These are phyloP conservation scores for Spergularia azorica DNA, from an alignment of 179 eudicot species.

Conservation along the genomic window DNA sequence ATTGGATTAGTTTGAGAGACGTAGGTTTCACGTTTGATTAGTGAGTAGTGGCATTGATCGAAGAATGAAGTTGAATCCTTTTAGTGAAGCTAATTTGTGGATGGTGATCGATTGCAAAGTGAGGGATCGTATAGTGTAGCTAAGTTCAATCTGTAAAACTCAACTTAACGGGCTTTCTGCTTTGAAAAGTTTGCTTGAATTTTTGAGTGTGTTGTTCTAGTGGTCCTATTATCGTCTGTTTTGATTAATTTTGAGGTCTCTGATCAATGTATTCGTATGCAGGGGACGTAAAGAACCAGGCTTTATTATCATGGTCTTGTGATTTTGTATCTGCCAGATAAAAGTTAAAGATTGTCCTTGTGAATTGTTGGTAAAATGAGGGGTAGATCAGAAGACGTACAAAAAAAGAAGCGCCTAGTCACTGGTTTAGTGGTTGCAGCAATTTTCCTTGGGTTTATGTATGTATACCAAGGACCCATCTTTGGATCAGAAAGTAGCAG, in stretches of 20 bases:
- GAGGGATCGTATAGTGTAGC: background rate
- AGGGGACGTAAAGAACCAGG: slow-evolving; percentile 15
- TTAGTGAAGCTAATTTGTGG: too few species aligned
- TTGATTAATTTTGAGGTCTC: slow-evolving; percentile 1
- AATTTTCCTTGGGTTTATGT: slow-evolving; percentile 62
- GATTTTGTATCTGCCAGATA: slow-evolving; percentile 16
- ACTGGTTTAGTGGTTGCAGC: slow-evolving; percentile 53
- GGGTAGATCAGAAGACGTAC: slow-evolving; percentile 83
- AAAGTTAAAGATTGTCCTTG: background rate
- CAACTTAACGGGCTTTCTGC: background rate
- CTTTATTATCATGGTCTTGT: slow-evolving; percentile 28
- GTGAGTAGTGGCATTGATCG: background rate
- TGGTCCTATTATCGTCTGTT: background rate
- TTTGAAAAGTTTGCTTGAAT: background rate
- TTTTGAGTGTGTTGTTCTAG: background rate
- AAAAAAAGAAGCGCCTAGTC: slow-evolving; percentile 74
- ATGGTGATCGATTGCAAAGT: background rate
- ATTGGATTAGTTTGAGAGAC: background rate
- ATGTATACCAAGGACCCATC: slow-evolving; percentile 70
- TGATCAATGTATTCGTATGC: slow-evolving; percentile 19
- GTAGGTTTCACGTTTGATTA: background rate
- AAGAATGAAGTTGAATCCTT: background rate
- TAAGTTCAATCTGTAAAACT: background rate
- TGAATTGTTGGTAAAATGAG: slow-evolving; percentile 48
- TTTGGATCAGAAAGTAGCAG: slow-evolving; percentile 55